Evolutionary conservation across 2,329 filamentous ascomycete genomes (phyloP), one percentile per base, ranked within the genome.

Genomic region (Botrytis paeoniae): DNA sequence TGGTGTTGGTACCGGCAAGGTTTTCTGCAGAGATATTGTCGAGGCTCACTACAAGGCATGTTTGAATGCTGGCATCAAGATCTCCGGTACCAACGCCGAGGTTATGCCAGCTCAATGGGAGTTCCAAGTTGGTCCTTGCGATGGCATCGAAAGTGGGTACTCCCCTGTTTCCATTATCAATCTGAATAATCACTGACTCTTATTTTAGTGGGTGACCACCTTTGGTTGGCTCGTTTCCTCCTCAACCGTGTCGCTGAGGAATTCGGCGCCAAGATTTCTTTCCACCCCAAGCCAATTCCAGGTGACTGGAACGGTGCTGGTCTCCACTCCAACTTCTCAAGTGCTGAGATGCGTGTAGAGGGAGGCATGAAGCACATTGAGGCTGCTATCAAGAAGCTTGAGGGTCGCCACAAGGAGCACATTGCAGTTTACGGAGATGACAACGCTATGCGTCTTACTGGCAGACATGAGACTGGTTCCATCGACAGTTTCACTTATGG

Each of bases 21-120:
- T 98, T 81, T 96, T 97, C 85, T 95, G 95, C 91, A 92, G 95
- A 86, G 95, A 99, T 82, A 95, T 99, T 76, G 95, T 99, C 78
- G 95, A 98, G 87, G 92, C 93, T 77, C 93, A 97, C 86, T 95
- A 94, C 91, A 93, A 93, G 85, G 91, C 92, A 78, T 82, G 89
- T 88, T 83, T 98, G 84, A 97, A 94, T 83, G 90, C 95, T 75
- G 92, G 92, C 74, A 88, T 99, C 85, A 91, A 95, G 83, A 98
- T 99, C 84, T 97, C 95, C 39, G 96, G 96, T 81, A 98, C 96
- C 86, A 99, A 99, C 85, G 96, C 96, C 78, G 96, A 99, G 89
- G 96, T 99, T 81, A 97, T 98, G 93, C 93, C 94, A 76, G 94
- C 93, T 75, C 95, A 98, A 85, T 98, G 95, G 95, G 95, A 98